A percentile compares a stretch with the other conserved stretches of the same genome.
Evolutionary conservation across 495 filamentous ascomycete genomes (phyloP).

Genomic region (Xylaria longipes): DNA sequence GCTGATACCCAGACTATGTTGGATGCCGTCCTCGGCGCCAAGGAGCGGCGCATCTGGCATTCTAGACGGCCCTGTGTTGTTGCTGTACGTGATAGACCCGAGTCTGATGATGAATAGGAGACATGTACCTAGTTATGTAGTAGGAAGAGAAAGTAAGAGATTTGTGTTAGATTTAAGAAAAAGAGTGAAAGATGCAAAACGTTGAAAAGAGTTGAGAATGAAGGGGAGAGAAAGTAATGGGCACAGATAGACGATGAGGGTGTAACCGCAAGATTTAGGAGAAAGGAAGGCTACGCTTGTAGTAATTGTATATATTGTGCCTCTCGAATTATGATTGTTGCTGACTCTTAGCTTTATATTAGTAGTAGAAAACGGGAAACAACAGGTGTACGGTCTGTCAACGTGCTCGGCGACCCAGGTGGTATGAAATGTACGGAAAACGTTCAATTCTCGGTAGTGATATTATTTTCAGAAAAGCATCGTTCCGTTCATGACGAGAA

Average conservation of each 20-base stretch:
- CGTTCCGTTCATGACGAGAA: not conserved
- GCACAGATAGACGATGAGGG: constrained; percentile 11
- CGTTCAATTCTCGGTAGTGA: not conserved
- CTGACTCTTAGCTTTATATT: not conserved
- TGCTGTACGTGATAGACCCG: constrained; percentile 55
- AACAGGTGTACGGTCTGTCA: not conserved
- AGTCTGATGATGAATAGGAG: constrained; percentile 18
- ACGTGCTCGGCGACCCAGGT: not conserved
- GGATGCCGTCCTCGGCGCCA: constrained; percentile 61
- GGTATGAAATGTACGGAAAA: not conserved
- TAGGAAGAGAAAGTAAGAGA: not conserved
- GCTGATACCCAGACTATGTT: constrained; percentile 60
- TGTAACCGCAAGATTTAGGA: not conserved
- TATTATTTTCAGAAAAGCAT: not conserved
- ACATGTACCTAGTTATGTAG: not conserved
- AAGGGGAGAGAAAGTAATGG: not conserved
- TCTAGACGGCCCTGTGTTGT: constrained; percentile 69
- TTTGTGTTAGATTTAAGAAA: constrained; percentile 8
- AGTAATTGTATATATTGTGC: not conserved
- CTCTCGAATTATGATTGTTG: not conserved
- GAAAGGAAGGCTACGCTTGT: not conserved
- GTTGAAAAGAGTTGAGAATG: not conserved
- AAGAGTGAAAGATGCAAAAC: not conserved
- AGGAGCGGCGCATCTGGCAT: constrained; percentile 76
- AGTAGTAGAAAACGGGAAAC: not conserved